A percentile compares a stretch with the other conserved stretches of the same genome.
Evolutionary conservation across 768 basidiomycete genomes (phyloP).

Genomic region (Hypsizygus marmoreus): DNA sequence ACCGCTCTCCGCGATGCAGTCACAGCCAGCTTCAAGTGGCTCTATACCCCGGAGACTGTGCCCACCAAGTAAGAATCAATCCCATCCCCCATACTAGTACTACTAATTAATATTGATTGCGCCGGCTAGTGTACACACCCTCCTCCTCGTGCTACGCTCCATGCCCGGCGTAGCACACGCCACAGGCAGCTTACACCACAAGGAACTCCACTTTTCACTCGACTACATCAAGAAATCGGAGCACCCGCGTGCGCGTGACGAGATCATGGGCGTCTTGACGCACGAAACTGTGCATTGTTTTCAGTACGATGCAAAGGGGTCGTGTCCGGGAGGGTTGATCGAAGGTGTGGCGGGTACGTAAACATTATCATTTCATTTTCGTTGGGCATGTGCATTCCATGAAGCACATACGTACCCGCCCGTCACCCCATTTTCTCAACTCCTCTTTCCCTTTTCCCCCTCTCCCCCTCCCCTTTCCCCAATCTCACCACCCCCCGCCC

Average conservation of each 20-base stretch:
- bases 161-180: slow-evolving; percentile 78
- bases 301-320: slow-evolving; percentile 63
- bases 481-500: too few species aligned
- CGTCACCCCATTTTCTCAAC: too few species aligned
- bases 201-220: slow-evolving; percentile 76
- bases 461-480: too few species aligned
- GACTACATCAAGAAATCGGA: slow-evolving; percentile 54
- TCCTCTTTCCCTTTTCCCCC: too few species aligned
- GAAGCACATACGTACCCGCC: too few species aligned
- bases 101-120: slow-evolving; percentile 5
- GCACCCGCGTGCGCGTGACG: slow-evolving; percentile 49
- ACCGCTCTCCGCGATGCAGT: slow-evolving; percentile 44
- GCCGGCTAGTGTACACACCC: slow-evolving; percentile 46
- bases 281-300: slow-evolving; percentile 84
- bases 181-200: slow-evolving; percentile 51
- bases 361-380: too few species aligned
- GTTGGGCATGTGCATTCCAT: too few species aligned
- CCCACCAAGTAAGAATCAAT: slow-evolving; percentile 37
- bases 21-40: slow-evolving; percentile 48
- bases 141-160: slow-evolving; percentile 60
- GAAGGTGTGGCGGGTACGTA: slow-evolving; percentile 76
- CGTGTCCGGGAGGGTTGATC: slow-evolving; percentile 69
- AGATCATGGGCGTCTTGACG: slow-evolving; percentile 69
- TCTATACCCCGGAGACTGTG: slow-evolving; percentile 40
- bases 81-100: background rate